Evolutionary conservation across 805 yeast species (phyloP), one percentile per base, ranked within the genome.

Genomic region (Saccharomycopsis sp.): DNA sequence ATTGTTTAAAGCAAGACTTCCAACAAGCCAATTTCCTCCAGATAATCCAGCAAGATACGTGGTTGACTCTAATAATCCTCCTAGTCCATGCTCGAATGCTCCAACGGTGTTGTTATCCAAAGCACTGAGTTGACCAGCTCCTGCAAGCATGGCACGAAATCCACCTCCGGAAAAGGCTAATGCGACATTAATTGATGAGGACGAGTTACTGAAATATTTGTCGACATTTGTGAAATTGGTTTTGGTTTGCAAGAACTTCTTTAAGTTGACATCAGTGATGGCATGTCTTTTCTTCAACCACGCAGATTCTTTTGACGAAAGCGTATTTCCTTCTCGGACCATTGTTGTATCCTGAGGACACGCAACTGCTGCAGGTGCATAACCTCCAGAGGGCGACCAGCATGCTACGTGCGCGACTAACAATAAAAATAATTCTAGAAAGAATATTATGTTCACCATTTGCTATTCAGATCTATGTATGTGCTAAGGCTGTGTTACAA

Each of bases 21-120:
- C 86, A 23, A 89, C 75, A 54, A 87, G 73, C 96, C 96, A 89
- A 9, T 87, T 79, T 22, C 96, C 96, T 34, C 97, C 96, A n/a
- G 92, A 85, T 47, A 89, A 77, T 7, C 93, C 96, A 3, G 89
- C 73, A 3, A 90, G 70, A 67, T 90, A 90, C 9, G 87, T 81
- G 1, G 89, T 68, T 3, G 87, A 74, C 65, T 86, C 90, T 49
- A 89, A 72, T 25, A 90, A 70, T 2, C 96, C 94, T 35, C 93
- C 92, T 49, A 89, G 68, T 14, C 86, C 86, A 3, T 77, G 75
- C 22, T 72, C 73, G 1, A 82, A 73, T 8, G 83, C 77, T 58
- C 78, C 78, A 5, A 67, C 71, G 2, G 94, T 84, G 63, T 96
- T 75, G 66, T 83, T 81, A 69, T 90, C 97, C 61, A 88, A 72